Evolutionary conservation across 208 protist genomes (phyloP).

Genomic region (Leishmania martiniquensis): DNA sequence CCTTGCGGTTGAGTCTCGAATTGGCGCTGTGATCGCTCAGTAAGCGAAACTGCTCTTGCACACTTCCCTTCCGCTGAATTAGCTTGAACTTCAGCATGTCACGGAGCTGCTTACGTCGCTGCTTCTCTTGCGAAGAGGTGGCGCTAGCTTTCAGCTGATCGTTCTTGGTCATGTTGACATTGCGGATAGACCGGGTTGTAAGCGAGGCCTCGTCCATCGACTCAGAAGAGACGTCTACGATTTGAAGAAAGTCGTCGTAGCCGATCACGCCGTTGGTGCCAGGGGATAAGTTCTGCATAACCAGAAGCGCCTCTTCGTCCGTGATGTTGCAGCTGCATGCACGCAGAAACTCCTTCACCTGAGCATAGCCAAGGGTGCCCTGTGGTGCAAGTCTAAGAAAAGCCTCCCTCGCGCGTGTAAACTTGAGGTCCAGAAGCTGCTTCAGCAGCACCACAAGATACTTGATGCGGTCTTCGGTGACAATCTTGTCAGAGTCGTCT

Average conservation of each 20-base stretch:
- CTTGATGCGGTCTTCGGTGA: conserved; percentile 67
- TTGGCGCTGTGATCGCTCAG: conserved; percentile 73
- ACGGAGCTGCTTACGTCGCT: conserved; percentile 56
- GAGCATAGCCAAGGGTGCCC: conserved; percentile 77
- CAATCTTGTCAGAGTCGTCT: conserved; percentile 59
- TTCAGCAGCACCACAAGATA: conserved; percentile 77
- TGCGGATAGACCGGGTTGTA: conserved; percentile 61
- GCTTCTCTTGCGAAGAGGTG: conserved; percentile 33
- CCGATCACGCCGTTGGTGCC: conserved; percentile 65
- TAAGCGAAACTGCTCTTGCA: conserved; percentile 84
- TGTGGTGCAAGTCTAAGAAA: conserved; percentile 73
- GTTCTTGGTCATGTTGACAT: conserved; percentile 66
- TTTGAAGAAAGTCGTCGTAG: conserved; percentile 78
- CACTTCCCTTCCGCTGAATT: conserved; percentile 73
- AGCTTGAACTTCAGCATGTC: conserved; percentile 79
- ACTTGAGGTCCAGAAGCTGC: conserved; percentile 83
- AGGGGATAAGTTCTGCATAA: conserved; percentile 80
- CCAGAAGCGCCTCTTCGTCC: conserved; percentile 80
- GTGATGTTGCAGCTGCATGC: conserved; percentile 84
- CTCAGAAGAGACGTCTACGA: conserved; percentile 68
- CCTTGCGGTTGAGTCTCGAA: conserved; percentile 67
- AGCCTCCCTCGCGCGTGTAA: conserved; percentile 72
- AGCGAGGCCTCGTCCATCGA: conserved; percentile 76
- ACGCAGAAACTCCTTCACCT: conserved; percentile 83
- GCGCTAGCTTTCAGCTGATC: conserved; percentile 48